Percentiles rank a stretch among this genome's conserved stretches.
These are phyloP conservation scores for Lactarius deliciosus DNA, from an alignment of 768 basidiomycete genomes.

Conservation along the genomic window DNA sequence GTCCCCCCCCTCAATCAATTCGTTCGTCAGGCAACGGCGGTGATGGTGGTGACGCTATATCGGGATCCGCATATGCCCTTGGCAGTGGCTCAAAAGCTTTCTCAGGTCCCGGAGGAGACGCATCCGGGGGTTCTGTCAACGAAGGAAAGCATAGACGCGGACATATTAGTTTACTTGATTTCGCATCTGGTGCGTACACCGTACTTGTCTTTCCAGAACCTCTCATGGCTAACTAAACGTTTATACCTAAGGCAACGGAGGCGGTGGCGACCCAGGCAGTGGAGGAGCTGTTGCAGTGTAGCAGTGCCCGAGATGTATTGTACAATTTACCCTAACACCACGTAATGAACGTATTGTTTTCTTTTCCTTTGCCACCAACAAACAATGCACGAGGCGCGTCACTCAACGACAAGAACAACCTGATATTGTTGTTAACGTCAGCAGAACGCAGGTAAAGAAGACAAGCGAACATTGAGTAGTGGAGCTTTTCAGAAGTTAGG, in stretches of 20 bases:
- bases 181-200: slow-evolving; percentile 34
- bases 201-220: neutral
- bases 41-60: slow-evolving; percentile 33
- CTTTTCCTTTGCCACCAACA: neutral
- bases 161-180: slow-evolving; percentile 30
- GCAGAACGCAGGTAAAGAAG: slow-evolving; percentile 5
- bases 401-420: slow-evolving; percentile 11
- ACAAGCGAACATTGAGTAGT: slow-evolving; percentile 13
- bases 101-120: slow-evolving; percentile 34
- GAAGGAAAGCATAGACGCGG: slow-evolving; percentile 2
- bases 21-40: slow-evolving; percentile 21
- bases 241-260: slow-evolving; percentile 17
- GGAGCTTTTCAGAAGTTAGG: slow-evolving; percentile 23
- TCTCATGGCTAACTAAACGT: neutral
- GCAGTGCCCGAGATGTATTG: neutral
- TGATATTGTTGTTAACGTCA: slow-evolving; percentile 23
- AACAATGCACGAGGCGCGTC: neutral
- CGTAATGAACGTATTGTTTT: slow-evolving; percentile 2
- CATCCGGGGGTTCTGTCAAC: slow-evolving; percentile 34
- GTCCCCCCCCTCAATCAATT: neutral
- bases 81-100: slow-evolving; percentile 32
- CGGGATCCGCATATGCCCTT: slow-evolving; percentile 32
- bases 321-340: neutral
- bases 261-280: slow-evolving; percentile 22
- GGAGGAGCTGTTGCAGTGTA: slow-evolving; percentile 17